Evolutionary conservation across 2,329 filamentous ascomycete species (phyloP).

Genomic region (Arthrobotrys pseudoclavata): DNA sequence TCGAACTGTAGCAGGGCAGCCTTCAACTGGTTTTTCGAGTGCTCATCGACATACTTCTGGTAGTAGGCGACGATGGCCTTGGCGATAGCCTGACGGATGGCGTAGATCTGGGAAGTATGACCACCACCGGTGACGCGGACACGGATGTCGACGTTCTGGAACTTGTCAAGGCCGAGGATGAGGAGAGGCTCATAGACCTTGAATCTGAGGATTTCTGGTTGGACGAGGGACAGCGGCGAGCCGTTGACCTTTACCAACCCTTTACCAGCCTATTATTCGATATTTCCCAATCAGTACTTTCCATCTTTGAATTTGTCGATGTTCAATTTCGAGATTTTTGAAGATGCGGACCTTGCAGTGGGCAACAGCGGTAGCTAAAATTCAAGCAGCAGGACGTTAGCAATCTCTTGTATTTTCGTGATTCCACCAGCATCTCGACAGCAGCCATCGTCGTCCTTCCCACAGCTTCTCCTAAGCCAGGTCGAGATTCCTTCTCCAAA

Average conservation of each 20-base stretch:
- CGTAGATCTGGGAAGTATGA: slow-evolving; percentile 97
- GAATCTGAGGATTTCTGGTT: slow-evolving; percentile 97
- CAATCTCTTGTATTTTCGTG: slow-evolving; percentile 62
- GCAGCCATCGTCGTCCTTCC: slow-evolving; percentile 34
- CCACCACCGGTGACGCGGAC: slow-evolving; percentile 97
- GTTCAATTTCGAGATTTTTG: slow-evolving; percentile 28
- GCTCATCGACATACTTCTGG: slow-evolving; percentile 99
- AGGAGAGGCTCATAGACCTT: slow-evolving; percentile 99
- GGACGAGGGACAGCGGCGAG: slow-evolving; percentile 90
- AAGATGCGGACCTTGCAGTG: slow-evolving; percentile 83
- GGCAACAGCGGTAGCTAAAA: slow-evolving; percentile 82
- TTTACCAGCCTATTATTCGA: slow-evolving; percentile 74
- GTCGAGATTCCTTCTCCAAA: slow-evolving; percentile 12
- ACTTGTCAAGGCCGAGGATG: slow-evolving; percentile 97
- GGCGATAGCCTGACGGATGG: slow-evolving; percentile 98
- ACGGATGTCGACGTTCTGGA: slow-evolving; percentile 95
- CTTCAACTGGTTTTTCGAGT: slow-evolving; percentile 99
- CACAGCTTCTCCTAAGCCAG: slow-evolving; percentile 8
- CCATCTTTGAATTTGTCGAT: slow-evolving; percentile 52
- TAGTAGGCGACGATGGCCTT: slow-evolving; percentile 99
- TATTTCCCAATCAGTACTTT: slow-evolving; percentile 53
- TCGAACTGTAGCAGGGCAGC: slow-evolving; percentile 95
- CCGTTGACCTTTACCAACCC: slow-evolving; percentile 99
- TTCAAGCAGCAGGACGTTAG: slow-evolving; percentile 64
- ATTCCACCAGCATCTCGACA: slow-evolving; percentile 64